phyloP scores from a whole-genome alignment of 2,329 filamentous ascomycete species.

The Domatiomyces catenatus region DNA sequence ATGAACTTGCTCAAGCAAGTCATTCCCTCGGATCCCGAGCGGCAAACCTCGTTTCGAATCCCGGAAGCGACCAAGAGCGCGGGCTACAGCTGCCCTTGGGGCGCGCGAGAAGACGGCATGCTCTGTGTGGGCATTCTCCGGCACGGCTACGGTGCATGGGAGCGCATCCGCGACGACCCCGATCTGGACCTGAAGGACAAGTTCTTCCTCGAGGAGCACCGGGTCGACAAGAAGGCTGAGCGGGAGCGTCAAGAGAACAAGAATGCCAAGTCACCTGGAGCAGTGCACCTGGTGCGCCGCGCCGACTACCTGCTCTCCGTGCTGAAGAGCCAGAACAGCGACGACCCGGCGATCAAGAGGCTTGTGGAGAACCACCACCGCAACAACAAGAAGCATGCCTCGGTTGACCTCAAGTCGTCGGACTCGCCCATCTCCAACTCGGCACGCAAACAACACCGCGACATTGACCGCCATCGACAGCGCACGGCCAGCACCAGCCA shows the following conservation, averaged over 20 bases:
- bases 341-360: constrained; percentile 52
- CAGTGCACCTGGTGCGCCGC: constrained; percentile 86
- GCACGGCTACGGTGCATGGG: constrained; percentile 93
- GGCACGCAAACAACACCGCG: constrained; percentile 27
- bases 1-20: constrained; percentile 69
- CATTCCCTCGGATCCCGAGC: constrained; percentile 43
- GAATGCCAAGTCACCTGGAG: constrained; percentile 68
- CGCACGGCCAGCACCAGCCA: constrained; percentile 27
- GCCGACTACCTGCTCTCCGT: constrained; percentile 94
- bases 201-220: constrained; percentile 91
- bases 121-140: constrained; percentile 81
- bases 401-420: constrained; percentile 26
- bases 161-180: constrained; percentile 77
- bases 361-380: constrained; percentile 85
- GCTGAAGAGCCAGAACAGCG: constrained; percentile 69
- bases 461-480: constrained; percentile 27
- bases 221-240: constrained; percentile 95
- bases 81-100: constrained; percentile 84
- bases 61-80: constrained; percentile 84
- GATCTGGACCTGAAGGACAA: constrained; percentile 79
- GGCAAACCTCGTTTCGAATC: constrained; percentile 69
- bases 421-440: constrained; percentile 31
- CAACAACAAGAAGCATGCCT: constrained; percentile 54
- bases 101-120: constrained; percentile 90
- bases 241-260: constrained; percentile 55